Percentiles rank a stretch among this genome's conserved stretches.
Evolutionary conservation across 2,329 filamentous ascomycete species (phyloP).

Genomic region (Sclerotiophoma versabilis): DNA sequence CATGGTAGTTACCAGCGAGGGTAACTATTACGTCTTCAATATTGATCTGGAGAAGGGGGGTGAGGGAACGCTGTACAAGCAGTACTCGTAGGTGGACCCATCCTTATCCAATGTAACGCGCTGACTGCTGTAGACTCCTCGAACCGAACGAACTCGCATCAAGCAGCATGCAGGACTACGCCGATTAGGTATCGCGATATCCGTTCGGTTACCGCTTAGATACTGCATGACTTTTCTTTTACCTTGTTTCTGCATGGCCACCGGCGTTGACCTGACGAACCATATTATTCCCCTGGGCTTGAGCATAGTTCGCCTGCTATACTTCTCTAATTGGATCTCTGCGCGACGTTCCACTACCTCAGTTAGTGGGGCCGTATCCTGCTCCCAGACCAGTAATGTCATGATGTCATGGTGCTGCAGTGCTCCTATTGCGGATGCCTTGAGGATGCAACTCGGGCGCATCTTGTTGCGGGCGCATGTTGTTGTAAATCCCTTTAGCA

Average conservation of each 20-base stretch:
- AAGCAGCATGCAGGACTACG: slow-evolving; percentile 39
- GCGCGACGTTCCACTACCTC: slow-evolving; percentile 10
- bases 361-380: neutral
- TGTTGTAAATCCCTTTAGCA: neutral
- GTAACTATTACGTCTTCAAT: slow-evolving; percentile 92
- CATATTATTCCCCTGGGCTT: slow-evolving; percentile 33
- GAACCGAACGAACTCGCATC: slow-evolving; percentile 46
- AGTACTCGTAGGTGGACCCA: slow-evolving; percentile 78
- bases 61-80: slow-evolving; percentile 88
- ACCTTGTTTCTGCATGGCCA: slow-evolving; percentile 37
- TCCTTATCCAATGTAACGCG: neutral
- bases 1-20: slow-evolving; percentile 97
- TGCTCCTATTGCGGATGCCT: neutral
- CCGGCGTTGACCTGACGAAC: slow-evolving; percentile 34
- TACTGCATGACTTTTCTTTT: slow-evolving; percentile 1
- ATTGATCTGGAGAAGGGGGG: slow-evolving; percentile 95
- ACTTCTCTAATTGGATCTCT: slow-evolving; percentile 15
- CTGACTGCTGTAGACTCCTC: slow-evolving; percentile 41
- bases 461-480: neutral
- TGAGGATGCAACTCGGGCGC: neutral
- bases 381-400: slow-evolving; percentile 9
- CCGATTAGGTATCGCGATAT: slow-evolving; percentile 28
- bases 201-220: slow-evolving; percentile 1
- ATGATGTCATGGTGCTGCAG: slow-evolving; percentile 12
- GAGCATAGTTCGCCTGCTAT: slow-evolving; percentile 22